Conservation (phyloP, 2,329 filamentous ascomycete species). For the Cyclaneusma minus region DNA sequence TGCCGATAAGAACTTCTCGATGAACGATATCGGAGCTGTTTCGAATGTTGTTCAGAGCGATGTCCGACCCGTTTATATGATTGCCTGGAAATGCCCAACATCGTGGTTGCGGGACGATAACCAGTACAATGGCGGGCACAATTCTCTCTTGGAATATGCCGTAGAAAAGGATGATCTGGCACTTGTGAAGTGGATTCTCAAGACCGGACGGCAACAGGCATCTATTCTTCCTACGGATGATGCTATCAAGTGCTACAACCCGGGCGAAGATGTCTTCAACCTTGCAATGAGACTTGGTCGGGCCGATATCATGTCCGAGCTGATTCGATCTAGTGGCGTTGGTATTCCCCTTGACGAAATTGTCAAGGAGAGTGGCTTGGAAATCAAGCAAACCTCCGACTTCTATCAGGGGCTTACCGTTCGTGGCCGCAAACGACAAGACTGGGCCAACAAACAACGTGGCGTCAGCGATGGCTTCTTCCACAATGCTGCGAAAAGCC, state of each 20-base stretch:
- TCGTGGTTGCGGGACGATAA: constrained; percentile 15
- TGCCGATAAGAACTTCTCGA: constrained; percentile 53
- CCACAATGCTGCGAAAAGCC: constrained; percentile 25
- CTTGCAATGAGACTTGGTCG: constrained; percentile 30
- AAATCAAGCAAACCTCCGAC: constrained; percentile 46
- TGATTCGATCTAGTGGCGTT: constrained; percentile 51
- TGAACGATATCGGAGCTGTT: constrained; percentile 60
- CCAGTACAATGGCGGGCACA: constrained; percentile 1
- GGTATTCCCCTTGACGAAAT: constrained; percentile 55
- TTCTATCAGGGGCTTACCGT: constrained; percentile 68
- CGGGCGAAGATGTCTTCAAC: constrained; percentile 26
- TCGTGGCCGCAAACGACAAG: constrained; percentile 55
- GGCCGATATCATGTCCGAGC: constrained; percentile 40
- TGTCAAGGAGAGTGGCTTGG: constrained; percentile 47
- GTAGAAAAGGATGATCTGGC: constrained; percentile 10
- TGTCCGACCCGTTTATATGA: constrained; percentile 34
- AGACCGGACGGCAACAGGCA: constrained; percentile 12
- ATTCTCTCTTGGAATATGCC: constrained; percentile 9
- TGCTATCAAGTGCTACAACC: constrained; percentile 19
- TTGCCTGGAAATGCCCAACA: constrained; percentile 26
- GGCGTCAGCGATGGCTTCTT: constrained; percentile 31
- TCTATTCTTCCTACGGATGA: constrained; percentile 16
- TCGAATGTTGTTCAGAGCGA: constrained; percentile 52
- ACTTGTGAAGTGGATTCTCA: constrained; percentile 15
- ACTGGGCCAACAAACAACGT: constrained; percentile 57